These are phyloP conservation scores for Diplocarpon mali DNA, from an alignment of 2,329 filamentous ascomycete species.

Conservation along the genomic window DNA sequence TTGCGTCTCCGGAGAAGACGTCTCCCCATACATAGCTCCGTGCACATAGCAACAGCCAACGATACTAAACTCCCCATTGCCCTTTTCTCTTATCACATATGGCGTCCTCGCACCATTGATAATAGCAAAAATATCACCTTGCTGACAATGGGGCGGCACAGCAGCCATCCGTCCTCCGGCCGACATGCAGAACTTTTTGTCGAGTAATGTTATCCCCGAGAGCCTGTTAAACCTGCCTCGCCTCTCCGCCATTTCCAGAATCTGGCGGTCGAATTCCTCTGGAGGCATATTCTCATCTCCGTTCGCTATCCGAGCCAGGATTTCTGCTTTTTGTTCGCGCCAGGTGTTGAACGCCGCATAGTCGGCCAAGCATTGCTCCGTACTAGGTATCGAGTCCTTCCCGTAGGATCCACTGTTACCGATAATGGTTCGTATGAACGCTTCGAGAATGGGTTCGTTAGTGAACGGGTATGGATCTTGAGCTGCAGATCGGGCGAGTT, in stretches of 20 bases:
- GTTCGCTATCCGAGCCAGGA: not conserved
- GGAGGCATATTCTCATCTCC: no score
- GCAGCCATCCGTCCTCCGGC: not conserved
- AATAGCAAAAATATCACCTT: not conserved
- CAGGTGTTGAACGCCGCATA: not conserved
- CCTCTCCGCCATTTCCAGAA: not conserved
- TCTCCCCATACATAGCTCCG: not conserved
- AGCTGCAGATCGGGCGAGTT: not conserved
- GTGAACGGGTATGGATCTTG: not conserved
- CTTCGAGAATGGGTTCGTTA: not conserved
- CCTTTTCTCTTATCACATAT: not conserved
- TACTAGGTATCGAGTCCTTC: not conserved
- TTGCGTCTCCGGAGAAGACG: not conserved
- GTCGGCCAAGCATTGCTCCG: not conserved
- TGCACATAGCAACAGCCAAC: not conserved
- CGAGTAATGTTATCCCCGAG: not conserved
- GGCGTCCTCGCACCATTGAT: slow-evolving; percentile 1
- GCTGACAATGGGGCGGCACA: not conserved
- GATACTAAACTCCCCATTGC: not conserved
- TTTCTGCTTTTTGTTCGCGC: not conserved
- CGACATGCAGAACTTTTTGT: not conserved
- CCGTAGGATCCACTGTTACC: not conserved
- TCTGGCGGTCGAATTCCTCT: not conserved
- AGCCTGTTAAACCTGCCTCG: not conserved
- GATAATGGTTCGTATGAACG: not conserved